phyloP scores from a whole-genome alignment of 331 rosid genomes.

The Pyrus hybrid region DNA sequence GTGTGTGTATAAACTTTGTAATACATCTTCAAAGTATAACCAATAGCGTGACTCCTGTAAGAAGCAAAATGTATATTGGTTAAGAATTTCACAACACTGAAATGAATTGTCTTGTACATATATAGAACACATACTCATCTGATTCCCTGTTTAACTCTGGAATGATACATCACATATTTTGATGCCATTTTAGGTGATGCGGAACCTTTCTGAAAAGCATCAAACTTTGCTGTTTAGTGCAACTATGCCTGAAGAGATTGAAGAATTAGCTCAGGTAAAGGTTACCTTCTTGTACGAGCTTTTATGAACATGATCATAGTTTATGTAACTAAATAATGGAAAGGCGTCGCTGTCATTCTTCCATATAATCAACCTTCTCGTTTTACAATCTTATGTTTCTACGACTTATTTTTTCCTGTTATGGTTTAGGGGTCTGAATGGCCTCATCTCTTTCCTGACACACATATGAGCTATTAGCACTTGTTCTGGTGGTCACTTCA shows the following conservation, averaged over 20 bases:
- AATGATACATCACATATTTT: slow-evolving; percentile 9
- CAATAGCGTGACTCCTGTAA: not conserved
- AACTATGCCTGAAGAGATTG: slow-evolving; percentile 86
- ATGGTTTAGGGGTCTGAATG: not conserved
- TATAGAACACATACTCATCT: not conserved
- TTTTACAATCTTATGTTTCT: not conserved
- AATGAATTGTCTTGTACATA: no score
- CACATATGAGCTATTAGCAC: not conserved
- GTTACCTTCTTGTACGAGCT: not conserved
- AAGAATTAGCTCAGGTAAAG: slow-evolving; percentile 60
- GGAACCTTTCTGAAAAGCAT: slow-evolving; percentile 70
- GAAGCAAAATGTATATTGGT: no score
- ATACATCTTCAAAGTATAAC: not conserved
- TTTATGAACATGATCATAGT: not conserved
- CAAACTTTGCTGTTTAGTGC: slow-evolving; percentile 85
- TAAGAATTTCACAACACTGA: no score
- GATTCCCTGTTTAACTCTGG: not conserved
- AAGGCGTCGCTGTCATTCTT: not conserved
- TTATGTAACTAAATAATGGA: not conserved
- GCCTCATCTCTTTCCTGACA: not conserved
- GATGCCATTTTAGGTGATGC: slow-evolving; percentile 50
- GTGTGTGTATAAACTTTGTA: not conserved
- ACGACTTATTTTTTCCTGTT: not conserved
- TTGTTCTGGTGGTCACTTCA: not conserved
- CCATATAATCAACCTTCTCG: not conserved